Evolutionary conservation across 2,329 filamentous ascomycete genomes (phyloP), one percentile per base, ranked within the genome.

Genomic region (Fusarium sp.): DNA sequence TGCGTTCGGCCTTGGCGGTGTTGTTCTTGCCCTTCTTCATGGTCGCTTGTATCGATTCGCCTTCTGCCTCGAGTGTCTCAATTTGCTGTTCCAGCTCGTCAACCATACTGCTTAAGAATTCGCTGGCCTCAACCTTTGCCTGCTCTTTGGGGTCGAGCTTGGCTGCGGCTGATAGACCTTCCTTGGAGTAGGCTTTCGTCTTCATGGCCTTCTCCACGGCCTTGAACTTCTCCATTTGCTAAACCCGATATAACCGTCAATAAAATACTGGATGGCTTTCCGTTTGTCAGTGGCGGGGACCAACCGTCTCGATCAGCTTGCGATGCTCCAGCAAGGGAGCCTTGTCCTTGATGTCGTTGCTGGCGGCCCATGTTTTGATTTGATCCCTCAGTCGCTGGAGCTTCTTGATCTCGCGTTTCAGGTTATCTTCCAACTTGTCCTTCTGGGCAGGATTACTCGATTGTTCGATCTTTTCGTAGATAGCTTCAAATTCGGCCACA

Each of bases 141-240:
- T 97, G 94, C 81, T 98, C 96, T 80, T 95, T 97, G n/a, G 96
- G 96, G 83, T 99, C 96, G 71, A 98, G 88, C 82, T 97, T 97
- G 54, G 94, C 91, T 30, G 94, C 94, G 56, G 95, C 93, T 71
- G 93, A 96, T 73, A 99, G 85, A 46, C 96, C 96, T 83, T 98
- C 96, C 86, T 99, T 98, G 69, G 96, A 98, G 84, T 97, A 99
- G 68, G 96, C 96, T 83, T 99, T 99, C 62, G 96, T 99, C 87
- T 99, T 99, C 96, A 99, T 98, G 78, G 97, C 96, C 86, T 99
- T 99, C 83, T 99, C 96, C 57, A 99, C 96, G n/a, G 95, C 95
- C 85, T 99, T 99, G 89, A 99, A 99, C 78, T 94, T 94, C 84
- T 99, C 96, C 96, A 99, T 99, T 93, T 95, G 92, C 93, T 96